phyloP scores from a whole-genome alignment of 768 basidiomycete genomes.

The Leccinum sublutescens region DNA sequence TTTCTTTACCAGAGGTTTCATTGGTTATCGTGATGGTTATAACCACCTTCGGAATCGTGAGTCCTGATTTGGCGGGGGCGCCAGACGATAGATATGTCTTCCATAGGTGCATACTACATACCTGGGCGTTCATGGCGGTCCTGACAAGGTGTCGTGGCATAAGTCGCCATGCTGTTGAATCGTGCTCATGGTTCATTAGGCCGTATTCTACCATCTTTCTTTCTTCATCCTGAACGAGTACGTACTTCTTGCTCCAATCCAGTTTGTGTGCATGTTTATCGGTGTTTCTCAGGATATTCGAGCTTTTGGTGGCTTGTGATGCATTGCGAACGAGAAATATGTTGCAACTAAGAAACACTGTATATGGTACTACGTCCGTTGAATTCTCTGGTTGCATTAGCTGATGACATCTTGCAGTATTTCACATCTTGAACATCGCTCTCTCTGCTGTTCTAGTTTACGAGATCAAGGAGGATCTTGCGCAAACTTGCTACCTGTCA shows the following conservation, averaged over 20 bases:
- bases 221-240: constrained; percentile 82
- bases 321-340: constrained; percentile 76
- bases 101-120: constrained; percentile 48
- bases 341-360: constrained; percentile 72
- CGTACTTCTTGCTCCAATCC: constrained; percentile 19
- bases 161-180: background rate
- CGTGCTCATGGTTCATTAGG: constrained; percentile 39
- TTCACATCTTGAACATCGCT: constrained; percentile 70
- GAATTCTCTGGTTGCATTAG: background rate
- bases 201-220: constrained; percentile 80
- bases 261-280: constrained; percentile 1
- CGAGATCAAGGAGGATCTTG: constrained; percentile 63
- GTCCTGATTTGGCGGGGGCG: constrained; percentile 16
- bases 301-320: constrained; percentile 77
- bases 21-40: constrained; percentile 73
- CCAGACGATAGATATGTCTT: constrained; percentile 7
- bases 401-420: constrained; percentile 40
- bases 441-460: constrained; percentile 73
- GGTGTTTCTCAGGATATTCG: constrained; percentile 58
- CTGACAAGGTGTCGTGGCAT: constrained; percentile 50
- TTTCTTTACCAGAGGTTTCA: constrained; percentile 60
- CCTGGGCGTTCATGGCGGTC: constrained; percentile 16
- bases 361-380: constrained; percentile 42
- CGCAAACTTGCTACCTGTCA: constrained; percentile 18
- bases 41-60: constrained; percentile 63